A percentile compares a stretch with the other conserved stretches of the same genome.
These are phyloP conservation scores for Solanum stenotomum DNA, from an alignment of 257 asterid genomes.

Conservation along the genomic window DNA sequence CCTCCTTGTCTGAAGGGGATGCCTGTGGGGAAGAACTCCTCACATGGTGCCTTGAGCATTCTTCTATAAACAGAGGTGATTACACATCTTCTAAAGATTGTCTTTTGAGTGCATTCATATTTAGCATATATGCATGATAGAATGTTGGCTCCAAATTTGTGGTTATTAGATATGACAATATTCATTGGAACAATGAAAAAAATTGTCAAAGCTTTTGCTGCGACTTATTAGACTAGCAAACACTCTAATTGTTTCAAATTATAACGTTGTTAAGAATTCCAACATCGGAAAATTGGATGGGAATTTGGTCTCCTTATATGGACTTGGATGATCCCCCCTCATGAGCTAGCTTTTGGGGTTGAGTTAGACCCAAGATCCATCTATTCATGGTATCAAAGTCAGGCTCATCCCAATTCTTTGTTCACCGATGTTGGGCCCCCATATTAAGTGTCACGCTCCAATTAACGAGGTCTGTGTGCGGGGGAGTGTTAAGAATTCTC, in stretches of 20 bases:
- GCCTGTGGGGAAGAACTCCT: conserved; percentile 97
- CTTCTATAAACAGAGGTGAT: conserved; percentile 69
- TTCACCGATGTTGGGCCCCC: too few relatives aligned
- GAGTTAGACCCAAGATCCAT: too few relatives aligned
- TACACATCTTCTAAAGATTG: not conserved
- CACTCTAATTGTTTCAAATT: not conserved
- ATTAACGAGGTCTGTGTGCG: too few relatives aligned
- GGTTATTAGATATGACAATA: not conserved
- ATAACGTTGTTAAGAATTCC: not conserved
- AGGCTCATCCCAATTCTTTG: too few relatives aligned
- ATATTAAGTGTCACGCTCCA: too few relatives aligned
- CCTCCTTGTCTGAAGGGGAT: conserved; percentile 63
- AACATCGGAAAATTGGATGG: not conserved
- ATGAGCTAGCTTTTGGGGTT: too few relatives aligned
- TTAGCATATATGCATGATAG: not conserved
- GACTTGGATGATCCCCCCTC: not conserved
- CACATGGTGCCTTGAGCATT: conserved; percentile 92
- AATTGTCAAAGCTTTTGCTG: not conserved
- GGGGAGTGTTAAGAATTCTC: too few relatives aligned
- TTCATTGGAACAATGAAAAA: not conserved
- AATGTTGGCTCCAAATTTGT: not conserved
- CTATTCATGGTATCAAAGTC: too few relatives aligned
- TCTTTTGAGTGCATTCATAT: not conserved
- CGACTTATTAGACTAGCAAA: not conserved
- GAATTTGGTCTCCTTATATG: not conserved